Evolutionary conservation across 2,329 filamentous ascomycete species (phyloP), one percentile per base, ranked within the genome.

Genomic region (Cercospora citrullina): DNA sequence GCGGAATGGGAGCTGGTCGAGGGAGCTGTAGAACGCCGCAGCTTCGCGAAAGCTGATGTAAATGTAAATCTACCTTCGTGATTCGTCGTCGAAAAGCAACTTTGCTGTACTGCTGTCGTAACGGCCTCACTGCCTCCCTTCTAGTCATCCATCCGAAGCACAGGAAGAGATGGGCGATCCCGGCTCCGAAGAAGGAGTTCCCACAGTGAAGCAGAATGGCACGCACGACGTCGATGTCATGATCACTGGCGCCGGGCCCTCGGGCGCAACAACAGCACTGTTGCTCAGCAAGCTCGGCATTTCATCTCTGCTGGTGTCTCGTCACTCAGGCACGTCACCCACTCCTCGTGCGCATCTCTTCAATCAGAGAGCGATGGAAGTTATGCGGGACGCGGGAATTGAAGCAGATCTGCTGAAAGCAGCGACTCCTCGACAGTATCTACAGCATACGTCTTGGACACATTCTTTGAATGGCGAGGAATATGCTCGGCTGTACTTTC

Each of bases 401-500:
- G 42, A 48, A 48, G 42, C 42, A 48, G 42, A 48, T 12, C 18
- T 48, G 42, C n/a, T 48, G 18, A 48, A 48, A 48, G 42, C 42
- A 18, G 42, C 42, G 10, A 48, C 42, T 48, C 42, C 42, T 21
- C 42, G 42, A 5, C 42, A 48, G n/a, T 48, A 48, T 21, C 3
- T 48, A 5, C 42, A 48, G n/a, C 42, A 48, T 5, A 21, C 42
- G 3, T 48, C 42, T 4, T 48, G 42, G 42, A 21, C 42, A 18
- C 42, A 48, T 48, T 48, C 42, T 12, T 48, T 48, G 42, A 48
- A 21, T 48, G 42, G 18, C 7, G 42, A 48, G 9, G 30, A 28
- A 23, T 58, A 79, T 68, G 79, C 72, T 1, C 72, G 80, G 1
- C 75, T 77, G 45, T 76, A 76, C 58, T 75, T 77, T 1, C 80